phyloP scores from a whole-genome alignment of 495 filamentous ascomycete species.

The Lasiosphaeria miniovina region DNA sequence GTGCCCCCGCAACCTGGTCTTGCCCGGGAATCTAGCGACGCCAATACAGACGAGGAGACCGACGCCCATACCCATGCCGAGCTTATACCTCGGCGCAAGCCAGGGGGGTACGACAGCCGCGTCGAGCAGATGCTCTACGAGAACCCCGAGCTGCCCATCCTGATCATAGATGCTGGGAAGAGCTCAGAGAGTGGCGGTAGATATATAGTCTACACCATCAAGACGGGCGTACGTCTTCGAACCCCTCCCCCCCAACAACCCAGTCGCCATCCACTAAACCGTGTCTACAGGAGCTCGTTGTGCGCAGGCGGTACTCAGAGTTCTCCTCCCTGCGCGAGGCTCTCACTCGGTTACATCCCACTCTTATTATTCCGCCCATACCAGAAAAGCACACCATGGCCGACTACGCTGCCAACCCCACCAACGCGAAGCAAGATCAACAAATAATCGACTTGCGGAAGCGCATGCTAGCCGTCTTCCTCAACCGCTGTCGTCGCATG shows the following conservation, averaged over 20 bases:
- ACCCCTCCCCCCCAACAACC: neutral
- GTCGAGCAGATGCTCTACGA: slow-evolving; percentile 97
- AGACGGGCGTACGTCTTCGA: slow-evolving; percentile 71
- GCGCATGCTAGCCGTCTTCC: slow-evolving; percentile 90
- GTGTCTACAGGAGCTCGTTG: slow-evolving; percentile 75
- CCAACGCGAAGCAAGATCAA: slow-evolving; percentile 94
- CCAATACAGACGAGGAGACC: slow-evolving; percentile 48
- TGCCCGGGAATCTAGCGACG: slow-evolving; percentile 27
- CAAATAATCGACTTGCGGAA: slow-evolving; percentile 94
- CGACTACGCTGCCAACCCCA: slow-evolving; percentile 96
- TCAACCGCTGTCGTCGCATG: slow-evolving; percentile 91
- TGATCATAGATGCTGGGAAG: slow-evolving; percentile 93
- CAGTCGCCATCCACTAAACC: neutral
- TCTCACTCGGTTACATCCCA: slow-evolving; percentile 85
- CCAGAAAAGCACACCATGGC: slow-evolving; percentile 98
- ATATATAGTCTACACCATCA: slow-evolving; percentile 95
- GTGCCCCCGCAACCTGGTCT: slow-evolving; percentile 26
- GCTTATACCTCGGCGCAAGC: slow-evolving; percentile 60
- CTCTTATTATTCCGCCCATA: slow-evolving; percentile 91
- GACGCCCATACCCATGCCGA: slow-evolving; percentile 52
- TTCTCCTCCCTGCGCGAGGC: slow-evolving; percentile 91
- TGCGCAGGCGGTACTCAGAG: slow-evolving; percentile 92
- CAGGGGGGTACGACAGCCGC: slow-evolving; percentile 85
- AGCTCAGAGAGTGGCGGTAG: slow-evolving; percentile 83
- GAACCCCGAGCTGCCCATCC: slow-evolving; percentile 80